Conservation (phyloP, 768 basidiomycete species). For the Rhizopogon sp. region DNA sequence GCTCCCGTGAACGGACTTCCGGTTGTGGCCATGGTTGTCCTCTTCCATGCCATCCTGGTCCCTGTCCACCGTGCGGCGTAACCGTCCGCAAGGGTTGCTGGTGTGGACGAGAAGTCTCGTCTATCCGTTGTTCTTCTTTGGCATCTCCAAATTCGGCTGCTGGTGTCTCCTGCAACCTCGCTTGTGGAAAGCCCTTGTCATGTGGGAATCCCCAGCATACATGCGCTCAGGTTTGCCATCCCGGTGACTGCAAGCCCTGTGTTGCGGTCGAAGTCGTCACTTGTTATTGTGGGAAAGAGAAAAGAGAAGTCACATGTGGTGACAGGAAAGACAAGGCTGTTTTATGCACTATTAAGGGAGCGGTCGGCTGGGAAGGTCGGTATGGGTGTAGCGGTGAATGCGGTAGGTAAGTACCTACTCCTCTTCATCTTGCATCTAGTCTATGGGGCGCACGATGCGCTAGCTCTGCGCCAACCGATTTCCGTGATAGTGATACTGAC, state of each 20-base stretch:
- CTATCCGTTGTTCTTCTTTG: constrained; percentile 49
- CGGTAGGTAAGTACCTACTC: not conserved
- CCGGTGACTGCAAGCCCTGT: constrained; percentile 70
- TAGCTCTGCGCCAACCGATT: not conserved
- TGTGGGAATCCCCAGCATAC: constrained; percentile 65
- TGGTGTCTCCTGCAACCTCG: constrained; percentile 29
- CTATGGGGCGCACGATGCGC: not conserved
- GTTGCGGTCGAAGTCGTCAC: constrained; percentile 40
- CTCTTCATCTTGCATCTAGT: not conserved
- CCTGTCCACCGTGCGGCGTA: constrained; percentile 90
- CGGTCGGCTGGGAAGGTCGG: constrained; percentile 63
- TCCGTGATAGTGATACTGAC: not conserved
- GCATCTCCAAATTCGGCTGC: constrained; percentile 1
- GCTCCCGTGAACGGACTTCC: constrained; percentile 50
- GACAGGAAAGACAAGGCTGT: constrained; percentile 43
- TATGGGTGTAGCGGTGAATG: not conserved
- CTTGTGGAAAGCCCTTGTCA: constrained; percentile 40
- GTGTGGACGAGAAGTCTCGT: constrained; percentile 60
- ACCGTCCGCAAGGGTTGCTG: constrained; percentile 75
- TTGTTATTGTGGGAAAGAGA: constrained; percentile 82
- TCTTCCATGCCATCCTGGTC: constrained; percentile 87
- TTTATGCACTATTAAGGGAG: constrained; percentile 25
- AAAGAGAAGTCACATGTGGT: constrained; percentile 60
- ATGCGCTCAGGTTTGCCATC: constrained; percentile 71
- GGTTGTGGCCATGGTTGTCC: constrained; percentile 81